Conservation (phyloP, 495 filamentous ascomycete genomes). For the Usnea hakonensis region DNA sequence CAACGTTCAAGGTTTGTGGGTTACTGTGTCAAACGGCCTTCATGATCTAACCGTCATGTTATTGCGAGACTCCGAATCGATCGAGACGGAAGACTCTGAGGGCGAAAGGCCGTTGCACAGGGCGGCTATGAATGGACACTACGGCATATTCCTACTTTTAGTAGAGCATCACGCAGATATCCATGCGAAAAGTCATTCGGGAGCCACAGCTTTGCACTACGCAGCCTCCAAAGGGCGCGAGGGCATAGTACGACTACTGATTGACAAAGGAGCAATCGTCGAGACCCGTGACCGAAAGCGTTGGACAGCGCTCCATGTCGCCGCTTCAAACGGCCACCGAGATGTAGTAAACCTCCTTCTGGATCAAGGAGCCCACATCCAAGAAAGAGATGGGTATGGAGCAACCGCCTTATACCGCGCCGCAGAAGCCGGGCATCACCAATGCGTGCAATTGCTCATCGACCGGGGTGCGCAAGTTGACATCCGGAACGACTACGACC, state of each 20-base stretch:
- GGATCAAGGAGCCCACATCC: background rate
- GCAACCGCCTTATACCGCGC: background rate
- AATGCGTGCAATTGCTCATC: background rate
- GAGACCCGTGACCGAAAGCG: background rate
- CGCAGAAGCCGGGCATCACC: background rate
- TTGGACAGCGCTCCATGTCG: conserved; percentile 1
- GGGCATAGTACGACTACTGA: background rate
- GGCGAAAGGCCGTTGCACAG: conserved; percentile 8
- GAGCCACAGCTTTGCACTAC: background rate
- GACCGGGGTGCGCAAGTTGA: background rate
- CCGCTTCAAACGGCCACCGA: background rate
- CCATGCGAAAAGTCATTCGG: background rate
- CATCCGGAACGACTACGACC: background rate
- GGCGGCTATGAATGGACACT: conserved; percentile 14
- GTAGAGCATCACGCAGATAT: conserved; percentile 12
- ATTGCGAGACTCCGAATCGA: background rate
- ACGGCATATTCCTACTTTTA: conserved; percentile 10
- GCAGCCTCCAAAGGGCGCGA: background rate
- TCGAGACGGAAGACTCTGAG: background rate
- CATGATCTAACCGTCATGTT: background rate
- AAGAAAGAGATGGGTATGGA: background rate
- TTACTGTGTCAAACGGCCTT: conserved; percentile 4
- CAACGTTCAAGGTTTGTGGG: background rate
- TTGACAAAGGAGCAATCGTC: background rate
- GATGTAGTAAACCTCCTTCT: background rate